Evolutionary conservation across 2,329 filamentous ascomycete species (phyloP), one percentile per base, ranked within the genome.

Genomic region (Talaromyces pinophilus): DNA sequence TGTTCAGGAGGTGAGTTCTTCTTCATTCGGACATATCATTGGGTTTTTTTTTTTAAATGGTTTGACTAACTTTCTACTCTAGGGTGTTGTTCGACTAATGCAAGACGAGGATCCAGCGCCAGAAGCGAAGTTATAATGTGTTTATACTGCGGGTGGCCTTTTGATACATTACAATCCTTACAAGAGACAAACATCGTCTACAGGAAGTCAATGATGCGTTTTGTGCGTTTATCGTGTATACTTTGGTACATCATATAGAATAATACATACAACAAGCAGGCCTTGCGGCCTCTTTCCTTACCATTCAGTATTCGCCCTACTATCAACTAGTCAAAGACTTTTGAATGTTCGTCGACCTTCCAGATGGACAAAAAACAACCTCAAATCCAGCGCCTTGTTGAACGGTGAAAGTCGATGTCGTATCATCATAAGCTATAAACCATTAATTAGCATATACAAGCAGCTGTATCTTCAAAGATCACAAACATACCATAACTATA

Each of bases 301-400:
- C 22, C 6, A 52, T 33, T 19, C 8, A 33, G 17, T 4, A 19
- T n/a, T 19, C 17, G 5, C 5, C 2, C 35, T 13, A 2, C n/a
- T 44, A 38, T 13, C 40, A 54, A 8, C 33, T 55, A 33, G 44
- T 35, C 22, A 72, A 70, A 0, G 69, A 70, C 30, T 66, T 63
- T 57, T 77, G 64, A 19, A 77, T 77, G 33, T 72, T 74, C 5
- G 72, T 71, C 19, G 75, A 77, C 6, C 75, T 69, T 3, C 77
- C 77, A 2, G 64, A 68, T 5, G 92, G 92, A 75, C 92, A 95
- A 76, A 95, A 92, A 10, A 90, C 84, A 15, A 95, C 84, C 75
- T 93, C 87, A 82, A 91, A 95, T 0, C 91, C 91, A 25, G 89
- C 90, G 19, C 92, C 91, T 40, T 81, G 78, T 3, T 83, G 83